A percentile compares a stretch with the other conserved stretches of the same genome.
These are phyloP conservation scores for Nakazawaea molendinolei DNA, from an alignment of 805 yeast species.

Conservation along the genomic window DNA sequence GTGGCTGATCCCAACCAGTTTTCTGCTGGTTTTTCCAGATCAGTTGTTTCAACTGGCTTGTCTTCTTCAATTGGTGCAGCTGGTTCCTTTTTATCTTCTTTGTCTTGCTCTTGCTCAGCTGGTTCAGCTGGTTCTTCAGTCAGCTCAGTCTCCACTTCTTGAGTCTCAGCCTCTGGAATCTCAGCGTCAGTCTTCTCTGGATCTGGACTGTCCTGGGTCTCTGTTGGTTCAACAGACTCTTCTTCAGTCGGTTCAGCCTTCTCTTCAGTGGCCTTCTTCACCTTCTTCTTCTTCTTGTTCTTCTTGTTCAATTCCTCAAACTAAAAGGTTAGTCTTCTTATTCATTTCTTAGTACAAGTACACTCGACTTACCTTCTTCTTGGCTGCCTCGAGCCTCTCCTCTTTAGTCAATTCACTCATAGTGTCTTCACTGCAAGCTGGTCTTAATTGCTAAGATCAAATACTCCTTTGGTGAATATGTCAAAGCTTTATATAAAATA, in stretches of 20 bases:
- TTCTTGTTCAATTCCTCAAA: conserved; percentile 17
- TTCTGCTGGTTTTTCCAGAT: conserved; percentile 1
- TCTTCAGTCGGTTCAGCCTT: conserved; percentile 15
- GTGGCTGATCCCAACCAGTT: conserved; percentile 1
- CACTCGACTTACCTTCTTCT: conserved; percentile 21
- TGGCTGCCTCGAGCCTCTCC: conserved; percentile 28
- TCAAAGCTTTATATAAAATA: too few relatives aligned
- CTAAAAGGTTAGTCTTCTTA: conserved; percentile 8
- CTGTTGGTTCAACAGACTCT: conserved; percentile 10
- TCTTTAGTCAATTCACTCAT: conserved; percentile 23
- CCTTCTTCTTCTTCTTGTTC: conserved; percentile 18
- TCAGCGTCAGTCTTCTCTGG: too few relatives aligned
- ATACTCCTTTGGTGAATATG: too few relatives aligned
- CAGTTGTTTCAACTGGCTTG: conserved; percentile 13
- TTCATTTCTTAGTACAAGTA: neutral
- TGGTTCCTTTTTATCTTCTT: conserved; percentile 19
- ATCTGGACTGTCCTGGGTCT: too few relatives aligned
- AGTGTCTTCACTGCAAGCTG: too few relatives aligned
- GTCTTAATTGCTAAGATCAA: too few relatives aligned
- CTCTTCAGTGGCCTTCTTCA: conserved; percentile 14
- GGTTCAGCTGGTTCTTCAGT: conserved; percentile 17
- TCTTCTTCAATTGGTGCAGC: conserved; percentile 20
- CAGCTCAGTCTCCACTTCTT: conserved; percentile 13
- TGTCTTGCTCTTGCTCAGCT: conserved; percentile 20
- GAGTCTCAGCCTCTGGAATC: neutral